Base-by-base conservation (phyloP, 1,284 basidiomycete genomes). In the Ustilago cynodontis region DNA sequence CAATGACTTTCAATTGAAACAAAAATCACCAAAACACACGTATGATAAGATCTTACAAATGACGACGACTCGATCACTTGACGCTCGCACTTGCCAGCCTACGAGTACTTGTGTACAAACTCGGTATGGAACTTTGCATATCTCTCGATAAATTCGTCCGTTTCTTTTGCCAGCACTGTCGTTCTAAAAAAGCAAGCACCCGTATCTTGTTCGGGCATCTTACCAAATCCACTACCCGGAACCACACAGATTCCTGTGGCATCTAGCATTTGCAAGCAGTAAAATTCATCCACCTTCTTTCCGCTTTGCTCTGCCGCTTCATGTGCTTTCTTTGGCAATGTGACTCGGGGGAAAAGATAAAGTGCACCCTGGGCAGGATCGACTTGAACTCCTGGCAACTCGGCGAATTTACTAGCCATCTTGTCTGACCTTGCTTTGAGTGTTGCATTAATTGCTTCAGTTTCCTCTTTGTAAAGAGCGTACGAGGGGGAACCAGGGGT, bases 261-360 rank as follows among this genome's bases (percentile, higher is more conserved):
- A 57, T 85, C 82, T 26, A 85, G 66, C 64, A 85, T 72, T 47
- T 76, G 73, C 41, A 81, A 52, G 54, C 82, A 85, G 77, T 85
- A 85, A 45, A 81, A 78, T 56, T 82, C 78, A 58, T 85, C 84
- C 6, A 83, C 75, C 76, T 81, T 77, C 50, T 83, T 81, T 37
- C 78, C 80, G 14, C 45, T 50, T 39, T 71, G 59, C 60, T 78
- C 65, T 1, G 83, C 84, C 2, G 59, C 73, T 35, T 85, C 79
- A 47, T 80, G 68, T 6, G 80, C 84, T 26, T 65, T 65, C 16
- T 66, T 59, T 0, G 83, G 90, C 43, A 95, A 88, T 28, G 90
- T 88, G 70, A 95, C 90, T 72, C 88, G 88, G 18, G 94, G 94
- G 88, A 92, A 95, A 49, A 95, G 89, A 87, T 95, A 95, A 83